phyloP scores from a whole-genome alignment of 495 filamentous ascomycete genomes.

The Hamigera avellanea region DNA sequence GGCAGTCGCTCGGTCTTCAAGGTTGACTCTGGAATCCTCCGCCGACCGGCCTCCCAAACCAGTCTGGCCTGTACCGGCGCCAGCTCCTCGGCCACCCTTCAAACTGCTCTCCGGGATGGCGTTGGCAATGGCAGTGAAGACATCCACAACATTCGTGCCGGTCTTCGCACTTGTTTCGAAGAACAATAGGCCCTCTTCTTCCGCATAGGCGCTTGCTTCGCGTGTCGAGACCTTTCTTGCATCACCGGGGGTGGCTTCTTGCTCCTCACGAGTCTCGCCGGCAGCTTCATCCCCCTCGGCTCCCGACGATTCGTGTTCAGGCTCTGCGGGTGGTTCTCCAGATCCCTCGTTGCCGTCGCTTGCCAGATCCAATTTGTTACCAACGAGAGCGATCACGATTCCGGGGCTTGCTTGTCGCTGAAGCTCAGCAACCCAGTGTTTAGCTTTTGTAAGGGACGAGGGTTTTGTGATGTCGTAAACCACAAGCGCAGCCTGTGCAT shows the following conservation, averaged over 20 bases:
- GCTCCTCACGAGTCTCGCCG: slow-evolving; percentile 43
- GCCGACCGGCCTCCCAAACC: slow-evolving; percentile 24
- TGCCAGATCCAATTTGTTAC: slow-evolving; percentile 92
- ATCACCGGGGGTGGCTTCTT: slow-evolving; percentile 55
- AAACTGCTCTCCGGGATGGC: slow-evolving; percentile 92
- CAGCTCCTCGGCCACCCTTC: slow-evolving; percentile 67
- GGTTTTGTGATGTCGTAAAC: slow-evolving; percentile 98
- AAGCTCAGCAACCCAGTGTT: slow-evolving; percentile 97
- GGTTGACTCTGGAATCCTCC: slow-evolving; percentile 34
- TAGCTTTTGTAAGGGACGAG: slow-evolving; percentile 87
- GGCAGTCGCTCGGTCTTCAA: slow-evolving; percentile 28
- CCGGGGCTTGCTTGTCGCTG: slow-evolving; percentile 96
- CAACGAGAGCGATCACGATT: slow-evolving; percentile 94
- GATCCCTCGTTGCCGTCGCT: slow-evolving; percentile 35
- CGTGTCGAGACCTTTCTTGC: slow-evolving; percentile 76
- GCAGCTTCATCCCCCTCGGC: slow-evolving; percentile 25
- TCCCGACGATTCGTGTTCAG: slow-evolving; percentile 14
- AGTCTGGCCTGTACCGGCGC: slow-evolving; percentile 44
- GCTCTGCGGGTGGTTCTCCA: slow-evolving; percentile 18
- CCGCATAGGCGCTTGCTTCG: slow-evolving; percentile 87
- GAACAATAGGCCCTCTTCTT: slow-evolving; percentile 87
- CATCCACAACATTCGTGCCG: slow-evolving; percentile 81
- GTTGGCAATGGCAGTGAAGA: slow-evolving; percentile 97
- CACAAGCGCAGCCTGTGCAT: slow-evolving; percentile 95
- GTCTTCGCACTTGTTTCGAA: slow-evolving; percentile 98